Evolutionary conservation across 371 early-diverging fungal species (phyloP).

Genomic region (Zancudomyces culisetae): DNA sequence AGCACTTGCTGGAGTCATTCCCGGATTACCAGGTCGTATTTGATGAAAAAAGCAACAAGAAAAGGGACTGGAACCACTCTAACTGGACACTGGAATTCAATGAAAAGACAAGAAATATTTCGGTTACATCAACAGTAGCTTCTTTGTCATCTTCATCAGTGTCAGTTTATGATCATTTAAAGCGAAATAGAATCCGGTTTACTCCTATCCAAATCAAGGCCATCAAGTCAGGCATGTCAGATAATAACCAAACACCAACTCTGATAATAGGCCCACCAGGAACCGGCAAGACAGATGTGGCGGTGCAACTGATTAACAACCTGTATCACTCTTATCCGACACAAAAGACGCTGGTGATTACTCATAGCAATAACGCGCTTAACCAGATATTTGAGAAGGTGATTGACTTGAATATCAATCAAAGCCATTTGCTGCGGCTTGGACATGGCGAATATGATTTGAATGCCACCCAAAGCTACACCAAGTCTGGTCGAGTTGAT

Average conservation of each 20-base stretch:
- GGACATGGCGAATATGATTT: conserved; percentile 88
- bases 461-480: conserved; percentile 55
- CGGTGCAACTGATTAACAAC: conserved; percentile 85
- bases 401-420: conserved; percentile 64
- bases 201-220: conserved; percentile 77
- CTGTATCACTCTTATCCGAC: conserved; percentile 74
- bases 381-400: conserved; percentile 91
- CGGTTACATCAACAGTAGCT: conserved; percentile 31
- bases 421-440: conserved; percentile 76
- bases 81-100: neutral
- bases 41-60: neutral
- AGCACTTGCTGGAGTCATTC: conserved; percentile 55
- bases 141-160: too few relatives aligned
- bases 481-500: conserved; percentile 81
- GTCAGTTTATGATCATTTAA: too few relatives aligned
- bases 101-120: neutral
- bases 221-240: conserved; percentile 52
- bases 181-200: conserved; percentile 53
- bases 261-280: conserved; percentile 91
- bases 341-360: conserved; percentile 75
- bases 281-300: conserved; percentile 91
- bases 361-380: conserved; percentile 88
- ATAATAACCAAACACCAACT: conserved; percentile 61
- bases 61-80: neutral
- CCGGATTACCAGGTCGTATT: conserved; percentile 17